Evolutionary conservation across 2,329 filamentous ascomycete genomes (phyloP), one percentile per base, ranked within the genome.

Genomic region (Botrytis cinerea): DNA sequence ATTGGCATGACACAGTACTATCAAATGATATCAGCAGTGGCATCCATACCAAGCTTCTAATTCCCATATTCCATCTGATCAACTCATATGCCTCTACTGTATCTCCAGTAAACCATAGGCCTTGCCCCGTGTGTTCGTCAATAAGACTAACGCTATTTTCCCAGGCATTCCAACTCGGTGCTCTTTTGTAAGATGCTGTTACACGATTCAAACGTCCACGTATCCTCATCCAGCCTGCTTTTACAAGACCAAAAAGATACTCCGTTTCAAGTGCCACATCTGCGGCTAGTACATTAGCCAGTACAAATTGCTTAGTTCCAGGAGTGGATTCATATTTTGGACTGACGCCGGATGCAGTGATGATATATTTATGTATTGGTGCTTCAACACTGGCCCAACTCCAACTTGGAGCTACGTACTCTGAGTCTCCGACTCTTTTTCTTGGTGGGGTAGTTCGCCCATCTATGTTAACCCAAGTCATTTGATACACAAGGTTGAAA

Each of bases 151-250:
- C 7, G 18, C 59, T 61, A 12, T 61, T 61, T 32, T 61, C 59
- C 59, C 32, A 61, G 38, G 59, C 20, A 61, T 61, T 61, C 59
- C 59, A 61, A 61, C 59, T 61, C 20, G 59, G 59, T 61, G 59
- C 59, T 35, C 28, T 61, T n/a, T 12, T 61, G 28, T 61, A 38
- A 61, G 32, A 18, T 20, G 59, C 59, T 9, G 38, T 61, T 12
- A 61, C 59, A 22, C 59, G 59, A 61, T 40, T 61, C 10, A 61
- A 61, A 61, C 59, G 32, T 61, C 32, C 59, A n/a, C 59, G 59
- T 38, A 61, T 14, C 25, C 59, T 61, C 35, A 38, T 5, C 59
- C 59, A 61, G 40, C 59, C 59, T 22, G 59, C 59, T 61, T 61
- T 61, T 9, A 61, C 59, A 61, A 40, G 14, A 61, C 32, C 32